These are phyloP conservation scores for Vigna reflexopilosa DNA, from an alignment of 306 rosid genomes.

Conservation along the genomic window DNA sequence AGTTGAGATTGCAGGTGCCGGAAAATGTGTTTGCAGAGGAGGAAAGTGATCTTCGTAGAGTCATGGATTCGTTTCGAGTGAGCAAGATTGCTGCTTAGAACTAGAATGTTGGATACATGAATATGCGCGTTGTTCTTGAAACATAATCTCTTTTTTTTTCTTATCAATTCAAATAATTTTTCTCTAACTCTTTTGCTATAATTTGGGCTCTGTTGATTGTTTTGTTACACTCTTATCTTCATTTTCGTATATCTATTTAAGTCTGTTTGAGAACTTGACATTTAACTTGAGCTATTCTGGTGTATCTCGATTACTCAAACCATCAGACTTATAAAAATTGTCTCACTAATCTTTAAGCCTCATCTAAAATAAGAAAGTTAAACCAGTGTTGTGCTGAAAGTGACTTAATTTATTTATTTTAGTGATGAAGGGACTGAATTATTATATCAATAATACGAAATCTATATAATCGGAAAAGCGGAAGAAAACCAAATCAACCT, in stretches of 20 bases:
- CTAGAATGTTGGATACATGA: constrained; percentile 3
- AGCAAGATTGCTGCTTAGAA: constrained; percentile 61
- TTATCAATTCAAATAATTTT: background rate
- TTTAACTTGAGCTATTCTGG: background rate
- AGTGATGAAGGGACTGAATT: background rate
- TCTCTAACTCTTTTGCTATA: background rate
- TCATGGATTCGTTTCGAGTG: constrained; percentile 92
- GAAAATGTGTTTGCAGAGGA: constrained; percentile 85
- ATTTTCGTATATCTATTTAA: constrained; percentile 10
- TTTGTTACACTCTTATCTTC: background rate
- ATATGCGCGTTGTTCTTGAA: constrained; percentile 11
- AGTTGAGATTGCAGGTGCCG: constrained; percentile 86
- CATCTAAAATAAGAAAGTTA: background rate
- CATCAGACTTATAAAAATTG: background rate
- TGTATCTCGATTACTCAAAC: background rate
- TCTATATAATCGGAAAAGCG: background rate
- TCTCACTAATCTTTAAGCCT: background rate
- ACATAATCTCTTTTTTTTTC: background rate
- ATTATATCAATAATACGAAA: background rate
- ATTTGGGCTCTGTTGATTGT: background rate
- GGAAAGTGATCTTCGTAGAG: constrained; percentile 77
- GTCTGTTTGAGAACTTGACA: background rate
- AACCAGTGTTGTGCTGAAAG: background rate
- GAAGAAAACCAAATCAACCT: background rate
- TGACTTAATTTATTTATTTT: too few species aligned